Evolutionary conservation across 73 alveolate genomes (phyloP).

Genomic region (Paraurostyla sp.): DNA sequence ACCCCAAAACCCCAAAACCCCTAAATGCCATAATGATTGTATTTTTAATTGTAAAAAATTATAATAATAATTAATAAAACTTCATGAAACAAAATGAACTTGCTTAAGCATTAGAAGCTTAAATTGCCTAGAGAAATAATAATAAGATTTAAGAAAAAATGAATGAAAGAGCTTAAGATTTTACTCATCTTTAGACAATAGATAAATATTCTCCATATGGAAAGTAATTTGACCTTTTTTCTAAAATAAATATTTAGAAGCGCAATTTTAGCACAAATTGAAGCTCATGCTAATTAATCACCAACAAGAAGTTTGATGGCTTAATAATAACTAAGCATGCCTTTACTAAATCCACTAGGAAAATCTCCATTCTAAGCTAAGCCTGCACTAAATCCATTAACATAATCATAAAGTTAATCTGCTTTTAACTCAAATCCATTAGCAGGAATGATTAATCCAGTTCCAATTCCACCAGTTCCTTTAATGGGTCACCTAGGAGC

Average conservation of each 20-base stretch:
- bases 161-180: background rate
- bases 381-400: background rate
- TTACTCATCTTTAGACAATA: background rate
- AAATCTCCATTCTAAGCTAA: background rate
- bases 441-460: background rate
- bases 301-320: conserved; percentile 23
- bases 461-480: conserved; percentile 52
- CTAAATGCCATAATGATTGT: background rate
- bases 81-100: background rate
- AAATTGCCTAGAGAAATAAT: background rate
- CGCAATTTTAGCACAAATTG: background rate
- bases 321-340: background rate
- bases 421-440: conserved; percentile 15
- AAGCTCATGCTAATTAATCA: background rate
- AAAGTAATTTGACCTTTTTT: background rate
- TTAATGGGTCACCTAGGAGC: conserved; percentile 42
- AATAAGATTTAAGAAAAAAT: background rate
- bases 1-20: background rate
- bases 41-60: no score
- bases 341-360: conserved; percentile 16
- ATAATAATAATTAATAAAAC: background rate
- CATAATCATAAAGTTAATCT: background rate
- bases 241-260: background rate
- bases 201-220: conserved; percentile 27
- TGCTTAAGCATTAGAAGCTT: background rate